Evolutionary conservation across 257 asterid genomes (phyloP).

Genomic region (Pogostemon cablin): DNA sequence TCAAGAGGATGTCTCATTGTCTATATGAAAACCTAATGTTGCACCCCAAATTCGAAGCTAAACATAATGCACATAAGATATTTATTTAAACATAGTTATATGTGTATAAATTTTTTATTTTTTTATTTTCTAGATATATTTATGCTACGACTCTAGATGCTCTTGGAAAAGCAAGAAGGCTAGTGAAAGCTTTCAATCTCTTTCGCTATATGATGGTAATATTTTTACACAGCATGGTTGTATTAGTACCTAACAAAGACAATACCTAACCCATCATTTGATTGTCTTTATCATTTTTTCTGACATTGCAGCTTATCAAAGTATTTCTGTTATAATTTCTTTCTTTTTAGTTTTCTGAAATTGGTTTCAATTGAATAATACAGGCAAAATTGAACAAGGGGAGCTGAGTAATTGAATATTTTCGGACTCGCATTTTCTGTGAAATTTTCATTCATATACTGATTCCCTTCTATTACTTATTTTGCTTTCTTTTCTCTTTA

Average conservation of each 20-base stretch:
- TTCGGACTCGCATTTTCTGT: too few relatives aligned
- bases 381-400: too few relatives aligned
- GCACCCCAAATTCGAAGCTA: neutral
- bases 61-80: neutral
- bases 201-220: slow-evolving; percentile 80
- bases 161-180: slow-evolving; percentile 88
- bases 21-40: neutral
- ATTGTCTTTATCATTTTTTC: slow-evolving; percentile 12
- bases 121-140: slow-evolving; percentile 50
- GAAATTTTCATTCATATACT: too few relatives aligned
- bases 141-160: slow-evolving; percentile 88
- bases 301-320: slow-evolving; percentile 80
- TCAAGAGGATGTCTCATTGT: too few relatives aligned
- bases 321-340: slow-evolving; percentile 78
- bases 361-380: too few relatives aligned
- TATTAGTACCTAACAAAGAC: slow-evolving; percentile 20
- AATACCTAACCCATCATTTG: slow-evolving; percentile 13
- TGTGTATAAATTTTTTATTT: neutral
- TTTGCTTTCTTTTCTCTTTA: too few relatives aligned
- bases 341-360: too few relatives aligned
- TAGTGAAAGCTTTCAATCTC: slow-evolving; percentile 90
- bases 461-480: too few relatives aligned
- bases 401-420: too few relatives aligned
- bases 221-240: slow-evolving; percentile 17
- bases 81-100: slow-evolving; percentile 1